A percentile compares a stretch with the other conserved stretches of the same genome.
phyloP scores from a whole-genome alignment of 768 basidiomycete species.

The Hygrophorus russula region DNA sequence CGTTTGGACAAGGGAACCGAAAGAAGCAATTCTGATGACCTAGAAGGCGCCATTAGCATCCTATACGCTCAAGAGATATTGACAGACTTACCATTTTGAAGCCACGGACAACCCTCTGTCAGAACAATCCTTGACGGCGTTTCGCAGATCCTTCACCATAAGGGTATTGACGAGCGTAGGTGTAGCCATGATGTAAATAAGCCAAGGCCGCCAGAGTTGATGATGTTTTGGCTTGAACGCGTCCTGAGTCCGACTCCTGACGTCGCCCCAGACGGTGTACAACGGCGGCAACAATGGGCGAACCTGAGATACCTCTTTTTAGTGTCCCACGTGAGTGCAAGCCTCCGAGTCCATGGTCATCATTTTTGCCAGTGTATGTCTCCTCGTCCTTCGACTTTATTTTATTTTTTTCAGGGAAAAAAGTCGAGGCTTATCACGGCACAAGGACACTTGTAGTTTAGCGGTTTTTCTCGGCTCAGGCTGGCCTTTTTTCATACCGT shows the following conservation, averaged over 20 bases:
- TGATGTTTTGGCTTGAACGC: no score
- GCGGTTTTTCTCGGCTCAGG: constrained; percentile 94
- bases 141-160: constrained; percentile 44
- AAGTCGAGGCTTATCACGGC: not conserved
- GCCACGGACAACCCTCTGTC: constrained; percentile 61
- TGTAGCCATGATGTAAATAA: constrained; percentile 11
- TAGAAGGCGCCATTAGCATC: constrained; percentile 17
- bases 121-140: constrained; percentile 60
- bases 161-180: constrained; percentile 29
- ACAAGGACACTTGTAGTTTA: constrained; percentile 27
- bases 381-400: constrained; percentile 20
- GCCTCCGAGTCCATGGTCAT: no score
- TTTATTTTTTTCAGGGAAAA: constrained; percentile 14
- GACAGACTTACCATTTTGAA: constrained; percentile 57
- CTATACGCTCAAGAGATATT: constrained; percentile 6
- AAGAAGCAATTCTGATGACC: constrained; percentile 70
- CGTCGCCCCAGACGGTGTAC: no score
- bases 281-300: no score
- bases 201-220: no score
- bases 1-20: constrained; percentile 43
- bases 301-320: no score
- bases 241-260: no score
- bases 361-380: not conserved
- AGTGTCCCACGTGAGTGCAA: no score
- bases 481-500: constrained; percentile 19